A percentile compares a stretch with the other conserved stretches of the same genome.
Evolutionary conservation across 257 asterid genomes (phyloP).

Genomic region (Verbena officinalis): DNA sequence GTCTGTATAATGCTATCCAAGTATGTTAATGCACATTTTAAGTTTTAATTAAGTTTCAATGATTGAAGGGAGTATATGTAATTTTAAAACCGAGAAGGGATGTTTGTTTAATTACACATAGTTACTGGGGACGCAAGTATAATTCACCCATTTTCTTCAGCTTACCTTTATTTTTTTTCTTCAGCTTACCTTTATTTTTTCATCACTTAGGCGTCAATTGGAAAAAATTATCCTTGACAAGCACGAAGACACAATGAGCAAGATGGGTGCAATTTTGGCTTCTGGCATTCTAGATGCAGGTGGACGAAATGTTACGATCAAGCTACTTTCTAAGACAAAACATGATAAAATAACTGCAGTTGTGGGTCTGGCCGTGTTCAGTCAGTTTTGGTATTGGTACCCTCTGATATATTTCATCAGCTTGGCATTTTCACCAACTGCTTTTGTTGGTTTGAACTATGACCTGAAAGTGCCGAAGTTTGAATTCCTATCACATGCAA

Average conservation of each 20-base stretch:
- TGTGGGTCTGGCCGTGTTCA: conserved; percentile 96
- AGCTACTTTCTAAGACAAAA: conserved; percentile 82
- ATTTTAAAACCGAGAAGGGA: too few species aligned
- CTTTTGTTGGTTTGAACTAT: conserved; percentile 82
- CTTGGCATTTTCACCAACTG: conserved; percentile 97
- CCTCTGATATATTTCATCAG: conserved; percentile 93
- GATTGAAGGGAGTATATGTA: too few species aligned
- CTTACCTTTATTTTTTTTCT: conserved; percentile 15
- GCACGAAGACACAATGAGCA: conserved; percentile 99
- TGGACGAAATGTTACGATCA: conserved; percentile 88
- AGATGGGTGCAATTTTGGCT: conserved; percentile 99
- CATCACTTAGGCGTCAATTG: conserved; percentile 72
- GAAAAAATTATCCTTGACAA: conserved; percentile 88
- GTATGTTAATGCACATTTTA: too few species aligned
- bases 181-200: conserved; percentile 10
- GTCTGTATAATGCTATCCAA: neutral
- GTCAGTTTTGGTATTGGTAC: conserved; percentile 99
- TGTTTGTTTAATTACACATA: too few species aligned
- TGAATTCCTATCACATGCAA: conserved; percentile 89
- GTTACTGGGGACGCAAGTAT: too few species aligned
- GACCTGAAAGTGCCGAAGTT: conserved; percentile 93
- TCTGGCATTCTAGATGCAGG: conserved; percentile 98
- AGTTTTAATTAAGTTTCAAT: too few species aligned
- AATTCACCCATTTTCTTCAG: too few species aligned
- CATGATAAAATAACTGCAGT: conserved; percentile 88